Conservation (phyloP, 2,329 filamentous ascomycete species). For the Tolypocladium inflatum region DNA sequence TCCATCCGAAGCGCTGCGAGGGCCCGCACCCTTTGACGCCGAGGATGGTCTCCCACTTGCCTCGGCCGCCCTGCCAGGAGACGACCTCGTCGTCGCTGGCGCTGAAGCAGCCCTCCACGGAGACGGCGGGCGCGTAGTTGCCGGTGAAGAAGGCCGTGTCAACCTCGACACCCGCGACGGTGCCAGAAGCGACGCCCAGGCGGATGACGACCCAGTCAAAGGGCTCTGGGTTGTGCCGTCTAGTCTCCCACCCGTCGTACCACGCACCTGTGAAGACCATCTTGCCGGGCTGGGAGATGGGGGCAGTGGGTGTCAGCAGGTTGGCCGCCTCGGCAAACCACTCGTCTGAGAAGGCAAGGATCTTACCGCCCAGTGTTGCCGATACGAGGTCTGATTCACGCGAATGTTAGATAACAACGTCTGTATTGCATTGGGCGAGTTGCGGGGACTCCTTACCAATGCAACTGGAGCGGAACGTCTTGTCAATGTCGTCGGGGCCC, state of each 20-base stretch:
- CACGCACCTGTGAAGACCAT: conserved; percentile 62
- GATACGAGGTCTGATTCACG: conserved; percentile 46
- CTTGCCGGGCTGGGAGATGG: conserved; percentile 54
- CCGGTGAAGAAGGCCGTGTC: conserved; percentile 77
- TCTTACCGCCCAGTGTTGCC: conserved; percentile 49
- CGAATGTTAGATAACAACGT: neutral
- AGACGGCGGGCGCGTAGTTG: conserved; percentile 72
- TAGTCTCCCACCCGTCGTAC: conserved; percentile 64
- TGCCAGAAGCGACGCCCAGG: conserved; percentile 61
- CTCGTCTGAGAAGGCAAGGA: conserved; percentile 57
- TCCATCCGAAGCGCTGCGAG: conserved; percentile 64
- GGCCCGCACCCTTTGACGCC: conserved; percentile 63
- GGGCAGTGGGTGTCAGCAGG: conserved; percentile 52
- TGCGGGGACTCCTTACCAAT: conserved; percentile 39
- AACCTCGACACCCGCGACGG: conserved; percentile 64
- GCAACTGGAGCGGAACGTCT: conserved; percentile 49
- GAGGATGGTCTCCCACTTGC: conserved; percentile 65
- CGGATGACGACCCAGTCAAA: conserved; percentile 61
- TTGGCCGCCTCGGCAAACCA: conserved; percentile 60
- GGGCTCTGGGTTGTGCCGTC: conserved; percentile 52
- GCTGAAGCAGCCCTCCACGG: conserved; percentile 66
- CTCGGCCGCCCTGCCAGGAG: conserved; percentile 47
- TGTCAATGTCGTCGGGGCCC: conserved; percentile 46
- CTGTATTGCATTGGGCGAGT: neutral
- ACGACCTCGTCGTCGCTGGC: conserved; percentile 54